Evolutionary conservation across 2,329 filamentous ascomycete species (phyloP).

Genomic region (Pseudopithomyces maydicus): DNA sequence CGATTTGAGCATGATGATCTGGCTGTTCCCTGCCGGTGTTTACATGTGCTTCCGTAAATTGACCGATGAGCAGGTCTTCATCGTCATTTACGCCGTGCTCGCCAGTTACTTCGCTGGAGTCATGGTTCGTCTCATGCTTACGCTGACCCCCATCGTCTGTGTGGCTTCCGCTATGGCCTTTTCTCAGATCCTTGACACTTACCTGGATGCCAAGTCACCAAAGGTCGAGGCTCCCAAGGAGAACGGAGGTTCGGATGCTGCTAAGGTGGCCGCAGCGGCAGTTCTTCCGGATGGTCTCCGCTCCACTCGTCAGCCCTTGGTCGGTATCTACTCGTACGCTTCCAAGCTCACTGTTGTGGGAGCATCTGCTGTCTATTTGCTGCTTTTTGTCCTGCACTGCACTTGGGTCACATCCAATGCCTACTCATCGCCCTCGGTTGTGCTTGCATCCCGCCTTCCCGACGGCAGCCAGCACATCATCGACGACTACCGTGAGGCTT

Average conservation of each 20-base stretch:
- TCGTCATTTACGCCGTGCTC: constrained; percentile 95
- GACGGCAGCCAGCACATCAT: constrained; percentile 98
- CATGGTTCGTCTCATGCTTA: constrained; percentile 99
- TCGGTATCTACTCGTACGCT: constrained; percentile 81
- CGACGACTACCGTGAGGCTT: constrained; percentile 98
- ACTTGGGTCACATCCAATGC: constrained; percentile 99
- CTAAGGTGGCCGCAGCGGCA: constrained; percentile 55
- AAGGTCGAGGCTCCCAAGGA: constrained; percentile 55
- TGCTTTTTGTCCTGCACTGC: constrained; percentile 95
- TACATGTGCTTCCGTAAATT: constrained; percentile 97
- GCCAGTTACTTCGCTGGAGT: constrained; percentile 98
- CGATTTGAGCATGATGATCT: constrained; percentile 96
- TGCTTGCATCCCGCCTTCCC: constrained; percentile 87
- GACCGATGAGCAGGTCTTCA: constrained; percentile 94
- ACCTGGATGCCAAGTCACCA: constrained; percentile 71
- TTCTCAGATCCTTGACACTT: constrained; percentile 87
- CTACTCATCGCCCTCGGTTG: constrained; percentile 97
- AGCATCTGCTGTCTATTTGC: constrained; percentile 76
- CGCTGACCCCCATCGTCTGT: constrained; percentile 93
- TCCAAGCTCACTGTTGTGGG: constrained; percentile 81
- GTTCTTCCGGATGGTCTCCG: constrained; percentile 63
- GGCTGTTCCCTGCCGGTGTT: constrained; percentile 97
- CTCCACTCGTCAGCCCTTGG: constrained; percentile 71
- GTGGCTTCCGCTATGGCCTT: constrained; percentile 88
- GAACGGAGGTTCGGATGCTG: constrained; percentile 34